These are phyloP conservation scores for Grigorovia jiainica DNA, from an alignment of 805 yeast genomes.

Conservation along the genomic window DNA sequence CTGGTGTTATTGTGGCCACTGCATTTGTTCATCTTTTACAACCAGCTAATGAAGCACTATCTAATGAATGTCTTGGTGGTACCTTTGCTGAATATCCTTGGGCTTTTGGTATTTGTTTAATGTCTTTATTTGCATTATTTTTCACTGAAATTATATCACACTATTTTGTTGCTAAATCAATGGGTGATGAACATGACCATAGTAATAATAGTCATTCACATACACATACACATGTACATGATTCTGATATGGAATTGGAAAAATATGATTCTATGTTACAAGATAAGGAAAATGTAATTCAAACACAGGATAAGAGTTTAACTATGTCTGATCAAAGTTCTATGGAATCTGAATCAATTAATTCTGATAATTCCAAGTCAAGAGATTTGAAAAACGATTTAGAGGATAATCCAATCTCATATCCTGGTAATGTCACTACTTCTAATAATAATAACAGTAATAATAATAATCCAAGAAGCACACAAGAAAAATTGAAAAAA, in stretches of 20 bases:
- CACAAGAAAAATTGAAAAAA: not conserved
- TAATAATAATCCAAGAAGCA: not conserved
- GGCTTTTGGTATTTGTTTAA: constrained; percentile 45
- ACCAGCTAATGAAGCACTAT: constrained; percentile 34
- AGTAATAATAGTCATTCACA: not conserved
- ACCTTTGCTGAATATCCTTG: constrained; percentile 46
- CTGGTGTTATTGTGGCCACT: constrained; percentile 71
- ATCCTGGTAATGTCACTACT: too few relatives aligned
- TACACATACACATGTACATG: not conserved
- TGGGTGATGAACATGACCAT: constrained; percentile 13
- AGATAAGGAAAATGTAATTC: not conserved
- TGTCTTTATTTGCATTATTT: constrained; percentile 37
- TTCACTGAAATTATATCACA: constrained; percentile 41
- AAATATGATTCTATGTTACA: not conserved
- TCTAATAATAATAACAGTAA: not conserved
- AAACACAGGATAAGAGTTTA: not conserved
- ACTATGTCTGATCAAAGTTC: not conserved
- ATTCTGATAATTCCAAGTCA: not conserved
- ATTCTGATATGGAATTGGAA: not conserved
- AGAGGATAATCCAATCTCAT: not conserved
- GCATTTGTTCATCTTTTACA: constrained; percentile 60
- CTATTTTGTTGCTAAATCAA: constrained; percentile 31
- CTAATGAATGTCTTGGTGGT: constrained; percentile 53
- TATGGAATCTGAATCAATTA: not conserved
- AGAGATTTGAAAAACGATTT: not conserved